Base-by-base conservation (phyloP, 169 alveolate species). In the Plasmodium malariae region DNA sequence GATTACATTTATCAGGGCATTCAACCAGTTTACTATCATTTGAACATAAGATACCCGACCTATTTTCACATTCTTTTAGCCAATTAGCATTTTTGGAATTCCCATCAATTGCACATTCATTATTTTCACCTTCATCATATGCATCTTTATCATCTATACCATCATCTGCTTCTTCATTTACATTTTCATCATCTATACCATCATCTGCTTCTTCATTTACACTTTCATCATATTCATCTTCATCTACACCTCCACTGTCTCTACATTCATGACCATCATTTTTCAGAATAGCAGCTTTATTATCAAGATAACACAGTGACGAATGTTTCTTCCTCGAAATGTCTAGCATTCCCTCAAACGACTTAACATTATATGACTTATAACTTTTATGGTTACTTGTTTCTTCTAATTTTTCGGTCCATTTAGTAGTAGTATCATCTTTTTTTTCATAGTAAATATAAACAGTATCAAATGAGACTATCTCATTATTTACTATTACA, bases 381-480 rank as follows among this genome's bases (percentile, higher is more conserved):
- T 63, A 17, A 67, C 21, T 80, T n/a, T 65, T 65, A 26, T 67
- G 21, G 32, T 34, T 65, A 9, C 7, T 19, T 19, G 48, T 80
- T 21, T 24, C 6, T 0, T 36, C 40, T 5, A 4, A 63, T 14
- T 54, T 32, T 19, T 45, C 70, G 1, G 37, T 12, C 19, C 6
- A 21, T 11, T 49, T 19, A 1, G 34, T 11, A 5, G 9, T 7
- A 37, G 12, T 12, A 19, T 37, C 30, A 37, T 9, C 4, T 5
- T 83, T 48, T 70, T 83, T 67, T 30, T 59, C 91, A 70, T 12
- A 51, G 59, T 83, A 83, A 34, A 83, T 83, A 60, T 83, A 83
- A 40, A 83, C 32, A 19, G 85, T 83, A 40, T 83, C 91, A 30
- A 83, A 83, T 36, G 91, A 51, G 0, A 21, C 24, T 3, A 83